Percentiles rank a stretch among this genome's conserved stretches.
Evolutionary conservation across 331 rosid species (phyloP).

Genomic region (Stylosanthes scabra): DNA sequence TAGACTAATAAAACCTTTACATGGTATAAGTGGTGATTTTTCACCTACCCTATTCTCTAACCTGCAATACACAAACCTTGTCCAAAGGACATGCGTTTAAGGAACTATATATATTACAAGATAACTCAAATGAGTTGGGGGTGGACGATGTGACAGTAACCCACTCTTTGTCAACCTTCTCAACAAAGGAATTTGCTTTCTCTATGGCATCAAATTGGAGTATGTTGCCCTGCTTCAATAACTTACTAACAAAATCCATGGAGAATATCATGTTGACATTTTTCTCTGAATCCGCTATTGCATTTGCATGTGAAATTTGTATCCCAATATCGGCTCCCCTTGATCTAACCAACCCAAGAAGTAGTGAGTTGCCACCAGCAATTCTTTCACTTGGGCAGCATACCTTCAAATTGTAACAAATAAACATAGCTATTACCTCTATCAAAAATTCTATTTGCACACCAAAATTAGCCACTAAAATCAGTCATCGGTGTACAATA

Average conservation of each 20-base stretch:
- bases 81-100: slow-evolving; percentile 63
- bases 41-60: slow-evolving; percentile 41
- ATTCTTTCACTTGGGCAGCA: slow-evolving; percentile 59
- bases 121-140: slow-evolving; percentile 73
- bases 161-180: slow-evolving; percentile 80
- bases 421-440: background rate
- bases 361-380: slow-evolving; percentile 57
- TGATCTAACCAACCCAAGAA: slow-evolving; percentile 63
- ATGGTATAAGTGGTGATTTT: too few species aligned
- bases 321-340: slow-evolving; percentile 67
- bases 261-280: slow-evolving; percentile 69
- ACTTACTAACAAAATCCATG: slow-evolving; percentile 55
- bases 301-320: slow-evolving; percentile 49
- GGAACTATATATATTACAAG: slow-evolving; percentile 69
- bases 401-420: slow-evolving; percentile 50
- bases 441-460: too few species aligned
- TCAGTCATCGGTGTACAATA: too few species aligned
- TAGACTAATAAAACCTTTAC: too few species aligned
- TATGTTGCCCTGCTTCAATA: slow-evolving; percentile 59
- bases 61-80: slow-evolving; percentile 66
- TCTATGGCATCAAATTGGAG: slow-evolving; percentile 64
- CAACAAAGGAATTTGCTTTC: slow-evolving; percentile 63
- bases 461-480: too few species aligned
- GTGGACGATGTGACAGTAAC: slow-evolving; percentile 65
- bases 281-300: slow-evolving; percentile 47